Evolutionary conservation across 75 land plant species (phyloP).

Genomic region (Cryptomeria japonica): DNA sequence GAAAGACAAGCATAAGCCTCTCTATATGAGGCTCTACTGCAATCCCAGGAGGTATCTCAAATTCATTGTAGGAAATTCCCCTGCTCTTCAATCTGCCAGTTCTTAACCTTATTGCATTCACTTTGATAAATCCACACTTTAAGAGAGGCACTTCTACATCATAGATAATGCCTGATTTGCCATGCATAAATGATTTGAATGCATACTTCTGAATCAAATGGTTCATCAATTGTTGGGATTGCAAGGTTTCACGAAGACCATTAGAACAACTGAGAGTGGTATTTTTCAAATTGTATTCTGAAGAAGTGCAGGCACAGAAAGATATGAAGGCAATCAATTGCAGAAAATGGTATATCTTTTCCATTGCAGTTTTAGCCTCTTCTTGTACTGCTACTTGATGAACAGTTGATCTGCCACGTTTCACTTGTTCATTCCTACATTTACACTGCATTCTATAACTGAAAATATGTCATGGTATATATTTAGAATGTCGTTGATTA

Average conservation of each 20-base stretch:
- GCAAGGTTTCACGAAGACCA: not conserved
- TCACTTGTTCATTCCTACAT: not conserved
- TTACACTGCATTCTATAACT: not conserved
- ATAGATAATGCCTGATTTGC: constrained; percentile 47
- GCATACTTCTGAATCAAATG: constrained; percentile 52
- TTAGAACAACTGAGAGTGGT: not conserved
- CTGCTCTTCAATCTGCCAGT: constrained; percentile 51
- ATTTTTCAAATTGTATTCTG: not conserved
- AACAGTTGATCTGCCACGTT: not conserved
- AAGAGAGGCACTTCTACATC: constrained; percentile 34
- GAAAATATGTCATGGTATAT: not conserved
- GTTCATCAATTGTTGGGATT: constrained; percentile 29
- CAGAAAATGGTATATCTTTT: not conserved
- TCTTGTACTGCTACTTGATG: not conserved
- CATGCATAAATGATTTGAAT: constrained; percentile 38
- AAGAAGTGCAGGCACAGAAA: not conserved
- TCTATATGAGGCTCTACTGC: constrained; percentile 32
- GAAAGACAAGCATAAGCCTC: constrained; percentile 69
- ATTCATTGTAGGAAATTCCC: constrained; percentile 51
- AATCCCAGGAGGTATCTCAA: constrained; percentile 49
- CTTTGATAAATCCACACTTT: constrained; percentile 32
- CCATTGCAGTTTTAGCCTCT: not conserved
- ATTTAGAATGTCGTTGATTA: not conserved
- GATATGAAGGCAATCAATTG: not conserved
- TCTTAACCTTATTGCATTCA: constrained; percentile 56